These are phyloP conservation scores for Trichoderma asperellum DNA, from an alignment of 2,329 filamentous ascomycete species.

Conservation along the genomic window DNA sequence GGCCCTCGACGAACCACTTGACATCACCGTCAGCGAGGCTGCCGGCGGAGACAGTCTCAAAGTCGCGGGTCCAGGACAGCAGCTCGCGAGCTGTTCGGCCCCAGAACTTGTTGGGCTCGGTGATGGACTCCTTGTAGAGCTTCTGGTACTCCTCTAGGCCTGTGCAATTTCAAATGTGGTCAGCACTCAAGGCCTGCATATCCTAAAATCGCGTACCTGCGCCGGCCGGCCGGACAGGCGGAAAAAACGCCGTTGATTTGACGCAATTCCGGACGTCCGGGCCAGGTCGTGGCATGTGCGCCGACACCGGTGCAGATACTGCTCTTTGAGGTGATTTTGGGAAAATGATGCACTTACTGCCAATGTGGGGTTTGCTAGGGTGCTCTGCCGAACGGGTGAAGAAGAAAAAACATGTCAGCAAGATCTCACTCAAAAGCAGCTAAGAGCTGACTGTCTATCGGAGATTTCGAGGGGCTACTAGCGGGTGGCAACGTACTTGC, in stretches of 20 bases:
- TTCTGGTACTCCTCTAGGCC: conserved; percentile 69
- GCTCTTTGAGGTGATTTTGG: conserved; percentile 25
- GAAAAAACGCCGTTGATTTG: conserved; percentile 22
- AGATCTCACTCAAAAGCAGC: conserved; percentile 5
- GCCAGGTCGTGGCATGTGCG: not conserved
- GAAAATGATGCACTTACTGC: conserved; percentile 53
- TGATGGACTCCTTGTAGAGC: conserved; percentile 83
- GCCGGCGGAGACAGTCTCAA: conserved; percentile 83
- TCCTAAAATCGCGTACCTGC: conserved; percentile 7
- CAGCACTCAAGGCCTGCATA: conserved; percentile 12
- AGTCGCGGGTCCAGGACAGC: conserved; percentile 87
- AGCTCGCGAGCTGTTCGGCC: conserved; percentile 82
- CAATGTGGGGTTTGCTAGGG: conserved; percentile 69
- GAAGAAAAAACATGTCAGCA: conserved; percentile 29
- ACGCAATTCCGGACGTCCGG: conserved; percentile 27
- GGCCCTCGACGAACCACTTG: conserved; percentile 93
- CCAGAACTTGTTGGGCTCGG: conserved; percentile 89
- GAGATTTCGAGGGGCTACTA: conserved; percentile 19
- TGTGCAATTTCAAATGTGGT: conserved; percentile 39
- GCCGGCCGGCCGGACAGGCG: conserved; percentile 21
- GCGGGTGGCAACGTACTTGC: conserved; percentile 56
- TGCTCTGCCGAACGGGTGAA: conserved; percentile 56
- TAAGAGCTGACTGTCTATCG: conserved; percentile 9
- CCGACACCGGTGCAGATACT: conserved; percentile 26
- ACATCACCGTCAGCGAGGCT: conserved; percentile 78